These are phyloP conservation scores for Fusarium odoratissimum DNA, from an alignment of 2,329 filamentous ascomycete species.

Conservation along the genomic window DNA sequence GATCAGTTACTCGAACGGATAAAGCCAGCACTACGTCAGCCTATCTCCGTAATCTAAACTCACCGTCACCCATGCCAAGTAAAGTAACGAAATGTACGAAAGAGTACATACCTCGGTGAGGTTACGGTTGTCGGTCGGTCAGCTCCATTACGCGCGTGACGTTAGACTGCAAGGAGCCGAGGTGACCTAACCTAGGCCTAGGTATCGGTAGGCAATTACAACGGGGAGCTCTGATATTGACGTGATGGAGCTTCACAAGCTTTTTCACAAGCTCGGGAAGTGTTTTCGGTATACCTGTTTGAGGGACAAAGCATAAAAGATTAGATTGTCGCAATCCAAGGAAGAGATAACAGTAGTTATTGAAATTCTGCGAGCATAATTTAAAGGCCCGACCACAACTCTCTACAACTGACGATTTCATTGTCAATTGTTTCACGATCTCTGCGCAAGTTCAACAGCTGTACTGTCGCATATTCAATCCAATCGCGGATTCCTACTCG, in stretches of 20 bases:
- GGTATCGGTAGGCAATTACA: constrained; percentile 11
- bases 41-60: constrained; percentile 17
- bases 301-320: constrained; percentile 34
- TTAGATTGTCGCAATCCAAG: constrained; percentile 17
- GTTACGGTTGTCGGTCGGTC: constrained; percentile 28
- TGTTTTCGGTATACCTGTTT: constrained; percentile 29
- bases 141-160: constrained; percentile 34
- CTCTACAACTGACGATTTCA: constrained; percentile 13
- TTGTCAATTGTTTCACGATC: constrained; percentile 9
- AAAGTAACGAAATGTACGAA: constrained; percentile 18
- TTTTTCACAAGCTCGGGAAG: constrained; percentile 36
- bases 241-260: constrained; percentile 35
- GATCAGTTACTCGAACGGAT: constrained; percentile 22
- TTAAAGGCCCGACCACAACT: constrained; percentile 10
- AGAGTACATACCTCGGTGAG: constrained; percentile 33
- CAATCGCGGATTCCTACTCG: background rate
- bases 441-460: background rate
- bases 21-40: constrained; percentile 27
- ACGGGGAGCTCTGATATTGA: constrained; percentile 23
- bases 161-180: constrained; percentile 29
- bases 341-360: background rate
- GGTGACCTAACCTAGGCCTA: constrained; percentile 28
- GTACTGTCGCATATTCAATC: constrained; percentile 3
- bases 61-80: constrained; percentile 25
- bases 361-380: constrained; percentile 15